Evolutionary conservation across 768 basidiomycete genomes (phyloP), one percentile per base, ranked within the genome.

Genomic region (Pleurotus giganteus): DNA sequence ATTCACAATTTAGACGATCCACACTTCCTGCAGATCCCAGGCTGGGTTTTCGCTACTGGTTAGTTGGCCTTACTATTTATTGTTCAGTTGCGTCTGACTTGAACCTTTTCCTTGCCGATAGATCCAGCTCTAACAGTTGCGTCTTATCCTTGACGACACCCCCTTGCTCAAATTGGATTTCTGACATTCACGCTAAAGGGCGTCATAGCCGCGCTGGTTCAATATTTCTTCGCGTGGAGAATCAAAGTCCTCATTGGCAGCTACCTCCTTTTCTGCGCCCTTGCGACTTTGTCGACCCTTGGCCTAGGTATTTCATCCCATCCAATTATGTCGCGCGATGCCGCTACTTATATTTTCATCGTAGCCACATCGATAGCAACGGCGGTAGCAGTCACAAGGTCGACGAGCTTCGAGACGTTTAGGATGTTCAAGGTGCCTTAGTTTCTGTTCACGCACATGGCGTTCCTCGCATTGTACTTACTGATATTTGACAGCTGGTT

Each of bases 81-180:
- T n/a, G 15, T 27, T 15, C 21, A 15, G 5, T 41, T 6, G 39
- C 39, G 6, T 17, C 5, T 31, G 21, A 13, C 31, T 13, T 32
- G 31, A 32, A 32, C 7, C 31, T 32, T 6, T 26, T 26, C n/a
- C 34, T 7, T 56, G n/a, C n/a, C n/a, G n/a, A n/a, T n/a, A 78
- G 80, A 77, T 60, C 79, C 80, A 4, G 65, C 72, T 0, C 61
- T 74, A 59, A 81, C 78, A 11, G 78, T 79, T 17, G 57, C 68
- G 57, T 5, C 0, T 12, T 12, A 26, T 3, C 0, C 43, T 13
- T 23, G 17, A 4, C 54, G 17, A 7, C n/a, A 6, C 24, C 31
- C 49, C 39, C 39, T 41, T n/a, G 39, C 15, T 26, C 27, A 17
- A 2, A 53, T 1, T 37, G 28, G 26, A 23, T 42, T 42, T 37